Evolutionary conservation across 768 basidiomycete genomes (phyloP).

Genomic region (Filobasidium wieringae): DNA sequence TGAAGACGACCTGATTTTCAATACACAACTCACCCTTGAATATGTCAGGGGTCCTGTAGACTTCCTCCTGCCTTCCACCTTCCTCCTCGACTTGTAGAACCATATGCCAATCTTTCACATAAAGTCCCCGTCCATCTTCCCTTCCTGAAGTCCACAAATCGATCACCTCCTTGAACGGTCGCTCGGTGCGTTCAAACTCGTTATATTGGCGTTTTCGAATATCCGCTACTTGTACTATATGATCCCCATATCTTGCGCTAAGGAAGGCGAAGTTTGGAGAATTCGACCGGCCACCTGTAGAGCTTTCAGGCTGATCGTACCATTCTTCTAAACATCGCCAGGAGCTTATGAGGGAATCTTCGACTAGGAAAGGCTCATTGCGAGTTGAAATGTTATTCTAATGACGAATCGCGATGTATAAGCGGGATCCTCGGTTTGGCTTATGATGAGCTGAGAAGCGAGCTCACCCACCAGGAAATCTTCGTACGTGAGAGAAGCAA

Average conservation of each 20-base stretch:
- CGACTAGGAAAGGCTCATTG: too few species aligned
- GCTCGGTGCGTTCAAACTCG: conserved; percentile 32
- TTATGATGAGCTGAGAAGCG: too few species aligned
- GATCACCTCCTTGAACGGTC: conserved; percentile 27
- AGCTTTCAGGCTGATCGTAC: too few species aligned
- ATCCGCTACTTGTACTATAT: conserved; percentile 31
- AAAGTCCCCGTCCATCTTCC: conserved; percentile 18
- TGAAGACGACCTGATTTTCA: neutral
- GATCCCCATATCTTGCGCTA: conserved; percentile 17
- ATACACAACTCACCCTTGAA: conserved; percentile 26
- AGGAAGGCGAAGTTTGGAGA: too few species aligned
- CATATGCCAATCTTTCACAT: conserved; percentile 41
- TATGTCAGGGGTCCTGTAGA: conserved; percentile 31
- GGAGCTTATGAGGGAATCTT: too few species aligned
- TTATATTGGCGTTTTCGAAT: conserved; percentile 24
- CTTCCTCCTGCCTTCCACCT: conserved; percentile 20
- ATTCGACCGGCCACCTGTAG: too few species aligned
- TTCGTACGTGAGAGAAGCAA: too few species aligned
- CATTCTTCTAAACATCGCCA: too few species aligned
- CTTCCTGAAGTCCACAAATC: conserved; percentile 28
- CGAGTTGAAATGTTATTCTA: too few species aligned
- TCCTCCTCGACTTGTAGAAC: conserved; percentile 24
- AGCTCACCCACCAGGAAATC: too few species aligned
- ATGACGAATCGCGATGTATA: too few species aligned
- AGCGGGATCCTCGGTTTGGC: too few species aligned